phyloP scores from a whole-genome alignment of 257 asterid species.

The Nicotiana benthamiana region DNA sequence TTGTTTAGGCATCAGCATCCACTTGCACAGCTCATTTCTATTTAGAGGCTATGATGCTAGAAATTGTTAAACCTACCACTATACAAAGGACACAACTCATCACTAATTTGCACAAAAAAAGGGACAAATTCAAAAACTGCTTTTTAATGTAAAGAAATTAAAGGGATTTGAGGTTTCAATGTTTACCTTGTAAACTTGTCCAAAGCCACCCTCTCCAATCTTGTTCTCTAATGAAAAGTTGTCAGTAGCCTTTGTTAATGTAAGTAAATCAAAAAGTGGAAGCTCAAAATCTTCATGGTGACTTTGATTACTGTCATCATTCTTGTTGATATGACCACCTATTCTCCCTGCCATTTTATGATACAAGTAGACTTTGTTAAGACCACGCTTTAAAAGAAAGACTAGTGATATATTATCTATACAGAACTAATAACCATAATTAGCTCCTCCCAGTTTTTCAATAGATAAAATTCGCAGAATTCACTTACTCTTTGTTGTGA shows the following conservation, averaged over 20 bases:
- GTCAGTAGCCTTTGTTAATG: constrained; percentile 27
- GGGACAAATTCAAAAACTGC: neutral
- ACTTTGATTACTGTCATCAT: neutral
- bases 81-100: no score
- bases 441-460: neutral
- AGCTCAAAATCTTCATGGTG: constrained; percentile 25
- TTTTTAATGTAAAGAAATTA: neutral
- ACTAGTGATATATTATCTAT: neutral
- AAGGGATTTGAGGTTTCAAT: no score
- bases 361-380: neutral
- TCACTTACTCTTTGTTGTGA: neutral
- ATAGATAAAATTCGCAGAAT: no score
- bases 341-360: neutral
- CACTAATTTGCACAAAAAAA: no score
- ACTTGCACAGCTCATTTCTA: neutral
- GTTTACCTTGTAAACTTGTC: constrained; percentile 49
- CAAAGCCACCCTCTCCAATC: constrained; percentile 58
- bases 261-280: constrained; percentile 26
- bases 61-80: no score
- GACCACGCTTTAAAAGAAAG: neutral
- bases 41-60: no score
- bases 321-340: neutral
- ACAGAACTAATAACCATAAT: neutral
- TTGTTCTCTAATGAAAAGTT: constrained; percentile 26
- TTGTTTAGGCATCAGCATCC: neutral